Conservation (phyloP, 768 basidiomycete genomes). For the Stropharia rugosoannulata region DNA sequence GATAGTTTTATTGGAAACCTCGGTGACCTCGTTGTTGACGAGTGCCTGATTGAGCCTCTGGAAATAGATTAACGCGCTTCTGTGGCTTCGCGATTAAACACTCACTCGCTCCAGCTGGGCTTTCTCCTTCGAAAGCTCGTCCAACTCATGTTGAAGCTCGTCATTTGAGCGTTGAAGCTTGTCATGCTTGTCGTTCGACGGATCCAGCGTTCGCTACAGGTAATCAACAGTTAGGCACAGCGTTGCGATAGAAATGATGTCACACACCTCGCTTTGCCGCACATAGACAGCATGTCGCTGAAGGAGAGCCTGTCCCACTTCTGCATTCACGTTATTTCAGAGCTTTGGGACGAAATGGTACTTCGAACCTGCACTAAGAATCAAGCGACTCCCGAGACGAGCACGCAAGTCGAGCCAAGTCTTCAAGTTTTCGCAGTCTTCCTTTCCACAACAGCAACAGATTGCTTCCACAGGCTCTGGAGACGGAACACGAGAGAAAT, state of each 20-base stretch:
- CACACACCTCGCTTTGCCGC: conserved; percentile 62
- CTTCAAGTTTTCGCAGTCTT: conserved; percentile 63
- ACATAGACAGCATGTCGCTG: conserved; percentile 87
- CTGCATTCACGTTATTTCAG: conserved; percentile 36
- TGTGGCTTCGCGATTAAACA: conserved; percentile 2
- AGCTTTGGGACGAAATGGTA: not conserved
- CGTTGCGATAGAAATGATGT: not conserved
- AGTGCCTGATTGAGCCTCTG: conserved; percentile 79
- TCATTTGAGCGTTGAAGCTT: conserved; percentile 16
- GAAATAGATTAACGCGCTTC: not conserved
- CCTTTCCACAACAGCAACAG: conserved; percentile 65
- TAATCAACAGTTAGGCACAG: conserved; percentile 1
- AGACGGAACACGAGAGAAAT: conserved; percentile 73
- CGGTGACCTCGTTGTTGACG: conserved; percentile 79
- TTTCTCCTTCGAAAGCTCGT: conserved; percentile 57
- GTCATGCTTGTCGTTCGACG: conserved; percentile 10
- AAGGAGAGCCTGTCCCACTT: conserved; percentile 88
- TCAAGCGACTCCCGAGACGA: conserved; percentile 72
- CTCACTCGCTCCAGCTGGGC: conserved; percentile 58
- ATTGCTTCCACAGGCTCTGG: conserved; percentile 58
- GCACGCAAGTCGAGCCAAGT: conserved; percentile 65
- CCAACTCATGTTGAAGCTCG: conserved; percentile 20
- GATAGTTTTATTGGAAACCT: conserved; percentile 73
- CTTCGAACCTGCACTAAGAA: conserved; percentile 81
- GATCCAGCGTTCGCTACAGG: conserved; percentile 16